Percentiles rank a stretch among this genome's conserved stretches.
These are phyloP conservation scores for Microascus cirrosus DNA, from an alignment of 2,329 filamentous ascomycete species.

Conservation along the genomic window DNA sequence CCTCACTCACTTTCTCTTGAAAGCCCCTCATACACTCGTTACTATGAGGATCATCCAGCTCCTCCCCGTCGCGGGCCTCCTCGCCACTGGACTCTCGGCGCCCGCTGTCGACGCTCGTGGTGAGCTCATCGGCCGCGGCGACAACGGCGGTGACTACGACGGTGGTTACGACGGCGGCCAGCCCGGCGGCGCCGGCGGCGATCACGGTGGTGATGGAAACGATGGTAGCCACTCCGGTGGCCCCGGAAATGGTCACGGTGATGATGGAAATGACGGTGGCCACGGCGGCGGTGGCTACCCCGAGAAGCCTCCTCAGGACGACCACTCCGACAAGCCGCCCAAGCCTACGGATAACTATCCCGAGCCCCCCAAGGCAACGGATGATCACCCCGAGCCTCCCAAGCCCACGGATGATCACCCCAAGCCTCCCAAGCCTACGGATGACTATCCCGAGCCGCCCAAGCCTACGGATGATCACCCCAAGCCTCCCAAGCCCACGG, in stretches of 20 bases:
- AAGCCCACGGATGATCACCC: neutral
- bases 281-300: neutral
- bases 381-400: no score
- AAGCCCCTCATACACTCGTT: neutral
- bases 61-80: conserved; percentile 19
- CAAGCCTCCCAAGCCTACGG: neutral
- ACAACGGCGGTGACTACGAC: neutral
- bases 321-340: neutral
- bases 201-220: no score
- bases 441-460: no score
- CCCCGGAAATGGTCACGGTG: no score
- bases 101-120: conserved; percentile 4
- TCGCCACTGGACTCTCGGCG: conserved; percentile 16
- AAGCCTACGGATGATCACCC: neutral
- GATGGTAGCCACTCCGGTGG: no score
- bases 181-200: no score
- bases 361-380: no score
- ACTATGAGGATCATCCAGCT: conserved; percentile 22
- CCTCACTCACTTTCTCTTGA: neutral
- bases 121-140: neutral
- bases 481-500: neutral
- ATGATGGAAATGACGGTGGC: no score
- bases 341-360: no score
- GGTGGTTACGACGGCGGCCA: no score
- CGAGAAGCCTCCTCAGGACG: conserved; percentile 3